Evolutionary conservation across 441 rosid genomes (phyloP).

Genomic region (Lepidium campestre): DNA sequence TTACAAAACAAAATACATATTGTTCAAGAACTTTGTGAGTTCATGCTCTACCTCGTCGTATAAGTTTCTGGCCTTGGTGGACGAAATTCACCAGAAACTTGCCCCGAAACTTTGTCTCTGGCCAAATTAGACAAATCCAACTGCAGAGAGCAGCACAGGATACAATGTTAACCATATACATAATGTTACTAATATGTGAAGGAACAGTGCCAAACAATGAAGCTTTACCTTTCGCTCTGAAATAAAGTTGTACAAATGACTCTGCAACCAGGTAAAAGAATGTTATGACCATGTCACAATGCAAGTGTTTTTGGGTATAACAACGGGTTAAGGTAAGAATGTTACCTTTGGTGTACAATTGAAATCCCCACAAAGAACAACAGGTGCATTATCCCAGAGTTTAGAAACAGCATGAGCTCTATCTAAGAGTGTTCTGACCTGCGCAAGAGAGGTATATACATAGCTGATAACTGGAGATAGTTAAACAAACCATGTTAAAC

Average conservation of each 20-base stretch:
- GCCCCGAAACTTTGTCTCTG: slow-evolving; percentile 89
- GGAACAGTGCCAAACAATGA: slow-evolving; percentile 5
- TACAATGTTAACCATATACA: slow-evolving; percentile 4
- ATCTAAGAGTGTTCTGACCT: slow-evolving; percentile 79
- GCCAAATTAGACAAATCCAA: slow-evolving; percentile 64
- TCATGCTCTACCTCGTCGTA: slow-evolving; percentile 37
- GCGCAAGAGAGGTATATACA: slow-evolving; percentile 15
- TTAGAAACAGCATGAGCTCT: slow-evolving; percentile 72
- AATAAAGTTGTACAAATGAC: slow-evolving; percentile 88
- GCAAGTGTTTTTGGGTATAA: background rate
- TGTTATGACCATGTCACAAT: slow-evolving; percentile 4
- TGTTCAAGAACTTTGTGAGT: slow-evolving; percentile 9
- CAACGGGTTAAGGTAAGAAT: slow-evolving; percentile 11
- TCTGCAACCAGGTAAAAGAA: slow-evolving; percentile 47
- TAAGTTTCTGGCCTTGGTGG: slow-evolving; percentile 29
- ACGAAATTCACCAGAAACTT: slow-evolving; percentile 62
- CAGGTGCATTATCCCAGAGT: slow-evolving; percentile 79
- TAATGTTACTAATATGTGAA: slow-evolving; percentile 12
- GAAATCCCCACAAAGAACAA: slow-evolving; percentile 94
- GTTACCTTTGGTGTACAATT: slow-evolving; percentile 90
- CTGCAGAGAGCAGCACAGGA: slow-evolving; percentile 37
- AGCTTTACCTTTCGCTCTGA: slow-evolving; percentile 67
- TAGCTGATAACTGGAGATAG: background rate
- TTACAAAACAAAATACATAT: slow-evolving; percentile 14
- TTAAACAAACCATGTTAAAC: background rate